Evolutionary conservation across 352 stramenopile species (phyloP), one percentile per base, ranked within the genome.

Genomic region (Elongisporangium prolatum): DNA sequence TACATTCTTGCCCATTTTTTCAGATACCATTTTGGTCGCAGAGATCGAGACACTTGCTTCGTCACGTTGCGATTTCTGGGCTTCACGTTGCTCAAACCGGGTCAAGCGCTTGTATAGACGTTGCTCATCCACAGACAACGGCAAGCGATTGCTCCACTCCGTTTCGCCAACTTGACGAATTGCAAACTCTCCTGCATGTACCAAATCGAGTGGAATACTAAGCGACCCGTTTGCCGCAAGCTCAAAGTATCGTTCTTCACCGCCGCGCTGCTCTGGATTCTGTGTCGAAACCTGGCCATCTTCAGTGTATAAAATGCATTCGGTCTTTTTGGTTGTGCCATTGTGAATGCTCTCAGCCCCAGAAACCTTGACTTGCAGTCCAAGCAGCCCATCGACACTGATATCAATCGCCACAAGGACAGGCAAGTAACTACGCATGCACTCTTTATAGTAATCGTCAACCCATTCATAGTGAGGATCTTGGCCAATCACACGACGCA

Each of bases 401-500:
- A 94, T 81, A 54, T 88, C 59, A 21, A 96, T 60, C 16, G 81
- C 78, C n/a, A 87, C 63, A 14, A 94, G 59, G 7, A 89, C 69
- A 18, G 86, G 86, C 21, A 90, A 62, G 52, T 92, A 93, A 56
- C 75, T 67, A 2, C 79, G 77, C 58, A 79, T 64, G 52, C 83
- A 91, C 50, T 89, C 73, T 0, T 57, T 57, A 49, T 92, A 87
- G 50, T 93, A 96, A 48, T 80, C 91, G 55, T 91, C 77, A 40
- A 93, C 88, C 86, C 86, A 95, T 56, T 93, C 86, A 53, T 93
- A 93, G 24, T 76, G 75, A 20, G 80, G 75, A 52, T 94, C 75
- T 21, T 90, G 60, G 13, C 86, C 69, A 37, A 74, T 83, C 44
- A 93, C 82, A 17, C 81, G 78, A 48, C 72, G 74, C 53, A 96